Evolutionary conservation across 2,329 filamentous ascomycete species (phyloP).

Genomic region (Alternaria burnsii): DNA sequence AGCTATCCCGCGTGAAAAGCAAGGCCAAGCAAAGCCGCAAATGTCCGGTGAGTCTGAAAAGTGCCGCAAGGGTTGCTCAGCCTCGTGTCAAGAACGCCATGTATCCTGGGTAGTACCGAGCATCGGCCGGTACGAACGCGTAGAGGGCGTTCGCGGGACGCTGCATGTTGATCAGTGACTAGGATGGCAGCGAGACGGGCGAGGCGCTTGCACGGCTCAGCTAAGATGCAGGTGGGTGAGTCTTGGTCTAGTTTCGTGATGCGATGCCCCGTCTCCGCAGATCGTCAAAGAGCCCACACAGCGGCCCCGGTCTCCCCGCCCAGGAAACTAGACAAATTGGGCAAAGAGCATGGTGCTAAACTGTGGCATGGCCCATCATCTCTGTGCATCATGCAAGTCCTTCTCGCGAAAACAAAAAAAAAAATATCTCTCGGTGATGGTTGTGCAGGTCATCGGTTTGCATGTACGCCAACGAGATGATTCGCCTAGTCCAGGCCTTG

Average conservation of each 20-base stretch:
- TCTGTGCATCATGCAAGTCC: background rate
- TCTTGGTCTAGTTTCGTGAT: background rate
- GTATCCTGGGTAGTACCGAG: slow-evolving; percentile 7
- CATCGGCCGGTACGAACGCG: background rate
- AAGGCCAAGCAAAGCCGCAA: slow-evolving; percentile 6
- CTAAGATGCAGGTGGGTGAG: background rate
- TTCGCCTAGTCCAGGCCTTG: background rate
- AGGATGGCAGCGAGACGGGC: background rate
- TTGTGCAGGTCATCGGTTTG: background rate
- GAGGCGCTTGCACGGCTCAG: background rate
- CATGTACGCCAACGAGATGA: background rate
- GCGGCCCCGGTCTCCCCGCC: slow-evolving; percentile 1
- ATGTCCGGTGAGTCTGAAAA: slow-evolving; percentile 10
- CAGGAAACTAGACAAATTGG: background rate
- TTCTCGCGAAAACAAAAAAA: background rate
- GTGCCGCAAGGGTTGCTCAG: slow-evolving; percentile 20
- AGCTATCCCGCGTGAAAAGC: background rate
- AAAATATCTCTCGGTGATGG: background rate
- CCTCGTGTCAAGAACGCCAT: slow-evolving; percentile 17
- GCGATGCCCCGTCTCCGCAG: background rate
- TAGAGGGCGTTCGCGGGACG: background rate
- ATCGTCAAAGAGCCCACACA: background rate
- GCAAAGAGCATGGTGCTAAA: background rate
- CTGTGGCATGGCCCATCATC: too few species aligned
- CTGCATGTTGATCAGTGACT: background rate